Base-by-base conservation (phyloP, 768 basidiomycete genomes). In the Trichaptum fuscoviolaceum region DNA sequence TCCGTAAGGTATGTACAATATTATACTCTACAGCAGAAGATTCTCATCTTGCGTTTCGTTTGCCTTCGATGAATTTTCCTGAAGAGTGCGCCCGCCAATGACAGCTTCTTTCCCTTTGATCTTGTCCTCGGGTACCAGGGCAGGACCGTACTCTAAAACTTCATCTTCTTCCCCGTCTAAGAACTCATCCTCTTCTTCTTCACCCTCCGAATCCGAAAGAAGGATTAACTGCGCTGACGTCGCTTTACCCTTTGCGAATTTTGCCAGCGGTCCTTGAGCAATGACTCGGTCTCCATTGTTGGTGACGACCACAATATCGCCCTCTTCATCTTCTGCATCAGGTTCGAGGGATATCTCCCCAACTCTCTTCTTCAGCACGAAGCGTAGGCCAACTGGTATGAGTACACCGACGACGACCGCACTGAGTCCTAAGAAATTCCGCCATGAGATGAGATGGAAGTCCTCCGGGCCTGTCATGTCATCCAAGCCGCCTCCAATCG, bases 381-480 rank as follows among this genome's bases (percentile, higher is more conserved):
- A 92, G 67, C 94, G 85, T 69, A 96, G 77, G 2, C 92, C 93
- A 35, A 97, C 95, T 7, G 95, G 95, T 65, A 96, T 93, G 79
- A 96, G 82, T n/a, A 93, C 96, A 6, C 95, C 95, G 15, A 95
- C 84, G 65, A 92, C 92, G 63, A 96, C 87, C 0, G 93, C 93
- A 1, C 88, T 84, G 24, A 98, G 81, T 12, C 90, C 87, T 69
- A 96, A 84, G 73, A 96, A 92, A 77, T 98, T 98, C 67, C 85
- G 84, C 88, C 91, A 90, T 66, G 95, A 96, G 69, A 99, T 86
- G 62, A 99, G 84, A 76, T 96, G 89, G 74, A 99, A 98, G 75
- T 99, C 96, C 35, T 86, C 91, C 0, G 96, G 83, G 59, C 89
- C 90, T 6, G 96, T 96, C 96, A 99, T 98, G 67, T 95, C 88